These are phyloP conservation scores for Aurinia saxatilis DNA, from an alignment of 345 rosid species.

Conservation along the genomic window DNA sequence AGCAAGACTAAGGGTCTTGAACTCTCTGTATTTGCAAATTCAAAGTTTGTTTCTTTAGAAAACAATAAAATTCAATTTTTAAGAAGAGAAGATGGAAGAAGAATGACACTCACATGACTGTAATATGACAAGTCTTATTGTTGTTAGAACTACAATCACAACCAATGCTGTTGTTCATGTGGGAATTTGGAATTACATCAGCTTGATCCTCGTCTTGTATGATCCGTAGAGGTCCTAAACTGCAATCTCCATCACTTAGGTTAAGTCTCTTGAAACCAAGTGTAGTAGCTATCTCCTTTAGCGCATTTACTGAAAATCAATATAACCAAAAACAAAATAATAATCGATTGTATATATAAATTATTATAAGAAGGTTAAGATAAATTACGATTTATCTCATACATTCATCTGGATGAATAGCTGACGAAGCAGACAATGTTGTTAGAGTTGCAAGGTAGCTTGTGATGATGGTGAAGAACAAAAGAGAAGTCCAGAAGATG, in stretches of 20 bases:
- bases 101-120: background rate
- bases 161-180: background rate
- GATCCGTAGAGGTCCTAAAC: background rate
- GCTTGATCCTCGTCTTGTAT: no score
- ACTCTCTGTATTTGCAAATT: background rate
- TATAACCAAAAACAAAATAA: background rate
- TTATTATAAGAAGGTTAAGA: no score
- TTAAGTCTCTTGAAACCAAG: background rate
- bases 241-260: background rate
- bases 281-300: constrained; percentile 2
- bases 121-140: constrained; percentile 3
- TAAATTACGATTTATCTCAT: no score
- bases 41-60: background rate
- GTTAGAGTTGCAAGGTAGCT: background rate
- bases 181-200: no score
- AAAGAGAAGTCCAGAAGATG: background rate
- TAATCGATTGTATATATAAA: background rate
- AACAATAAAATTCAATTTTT: background rate
- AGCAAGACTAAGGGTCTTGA: background rate
- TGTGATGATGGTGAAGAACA: background rate
- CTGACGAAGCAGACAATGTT: background rate
- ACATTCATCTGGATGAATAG: constrained; percentile 17
- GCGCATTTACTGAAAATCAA: background rate
- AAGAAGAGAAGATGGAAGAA: background rate
- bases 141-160: background rate